Conservation (phyloP, 2,329 filamentous ascomycete genomes). For the Aureobasidium sp. region DNA sequence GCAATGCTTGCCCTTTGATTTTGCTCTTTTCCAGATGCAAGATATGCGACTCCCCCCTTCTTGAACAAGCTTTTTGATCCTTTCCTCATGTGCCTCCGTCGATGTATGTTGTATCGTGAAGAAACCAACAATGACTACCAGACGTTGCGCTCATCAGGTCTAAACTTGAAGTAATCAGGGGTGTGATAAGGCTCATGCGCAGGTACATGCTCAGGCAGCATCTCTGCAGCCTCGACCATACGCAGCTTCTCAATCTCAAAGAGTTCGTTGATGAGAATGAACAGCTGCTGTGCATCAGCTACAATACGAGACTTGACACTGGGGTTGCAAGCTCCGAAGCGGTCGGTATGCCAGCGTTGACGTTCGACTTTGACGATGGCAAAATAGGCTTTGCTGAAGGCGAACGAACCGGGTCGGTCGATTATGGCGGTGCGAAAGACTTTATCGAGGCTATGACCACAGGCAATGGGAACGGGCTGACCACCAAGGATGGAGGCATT, state of each 20-base stretch:
- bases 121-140: background rate
- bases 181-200: background rate
- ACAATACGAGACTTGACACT: background rate
- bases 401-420: background rate
- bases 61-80: background rate
- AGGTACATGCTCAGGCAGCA: background rate
- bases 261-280: constrained; percentile 4
- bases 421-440: background rate
- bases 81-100: no score
- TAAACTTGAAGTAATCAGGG: constrained; percentile 4
- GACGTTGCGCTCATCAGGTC: background rate
- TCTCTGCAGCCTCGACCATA: background rate
- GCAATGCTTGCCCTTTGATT: background rate
- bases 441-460: constrained; percentile 2
- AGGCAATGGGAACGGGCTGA: background rate
- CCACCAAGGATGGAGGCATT: background rate
- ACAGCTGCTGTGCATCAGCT: constrained; percentile 1
- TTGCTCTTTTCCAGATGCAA: background rate
- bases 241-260: constrained; percentile 6
- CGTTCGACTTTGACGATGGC: background rate
- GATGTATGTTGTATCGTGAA: background rate
- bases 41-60: background rate
- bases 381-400: constrained; percentile 1
- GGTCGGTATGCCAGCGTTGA: constrained; percentile 10
- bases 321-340: constrained; percentile 3